These are phyloP conservation scores for Casuarina cunninghamiana DNA, from an alignment of 306 rosid genomes.

Conservation along the genomic window DNA sequence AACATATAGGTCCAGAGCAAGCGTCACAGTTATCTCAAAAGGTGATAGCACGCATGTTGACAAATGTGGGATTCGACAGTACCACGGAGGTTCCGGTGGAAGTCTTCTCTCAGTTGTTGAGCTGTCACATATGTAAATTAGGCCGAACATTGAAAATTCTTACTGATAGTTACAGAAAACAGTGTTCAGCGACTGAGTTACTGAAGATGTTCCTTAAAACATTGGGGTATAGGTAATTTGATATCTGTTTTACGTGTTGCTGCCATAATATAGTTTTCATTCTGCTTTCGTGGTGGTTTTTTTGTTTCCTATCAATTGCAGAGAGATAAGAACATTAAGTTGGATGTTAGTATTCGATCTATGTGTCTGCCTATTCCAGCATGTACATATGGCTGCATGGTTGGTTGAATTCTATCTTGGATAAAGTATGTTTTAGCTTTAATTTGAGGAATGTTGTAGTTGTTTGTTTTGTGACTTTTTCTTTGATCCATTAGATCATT, in stretches of 20 bases:
- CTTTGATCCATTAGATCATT: not conserved
- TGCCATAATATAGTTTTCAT: not conserved
- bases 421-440: not conserved
- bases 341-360: not conserved
- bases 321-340: not conserved
- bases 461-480: not conserved
- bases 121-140: conserved; percentile 59
- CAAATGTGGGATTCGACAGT: conserved; percentile 72
- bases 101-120: conserved; percentile 73
- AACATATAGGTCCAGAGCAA: conserved; percentile 60
- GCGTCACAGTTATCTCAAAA: conserved; percentile 61
- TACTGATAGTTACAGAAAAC: conserved; percentile 79
- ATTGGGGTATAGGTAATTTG: conserved; percentile 65
- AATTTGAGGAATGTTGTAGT: not conserved
- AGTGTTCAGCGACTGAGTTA: conserved; percentile 78
- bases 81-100: conserved; percentile 76
- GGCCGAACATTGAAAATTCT: conserved; percentile 75
- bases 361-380: not conserved
- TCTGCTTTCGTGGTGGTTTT: not conserved
- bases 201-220: conserved; percentile 89
- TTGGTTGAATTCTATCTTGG: not conserved
- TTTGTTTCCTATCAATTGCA: not conserved
- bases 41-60: conserved; percentile 63
- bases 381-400: not conserved
- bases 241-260: not conserved